Percentiles rank a stretch among this genome's conserved stretches.
Conservation (phyloP, 805 yeast species). For the Teunomyces panamensis region DNA sequence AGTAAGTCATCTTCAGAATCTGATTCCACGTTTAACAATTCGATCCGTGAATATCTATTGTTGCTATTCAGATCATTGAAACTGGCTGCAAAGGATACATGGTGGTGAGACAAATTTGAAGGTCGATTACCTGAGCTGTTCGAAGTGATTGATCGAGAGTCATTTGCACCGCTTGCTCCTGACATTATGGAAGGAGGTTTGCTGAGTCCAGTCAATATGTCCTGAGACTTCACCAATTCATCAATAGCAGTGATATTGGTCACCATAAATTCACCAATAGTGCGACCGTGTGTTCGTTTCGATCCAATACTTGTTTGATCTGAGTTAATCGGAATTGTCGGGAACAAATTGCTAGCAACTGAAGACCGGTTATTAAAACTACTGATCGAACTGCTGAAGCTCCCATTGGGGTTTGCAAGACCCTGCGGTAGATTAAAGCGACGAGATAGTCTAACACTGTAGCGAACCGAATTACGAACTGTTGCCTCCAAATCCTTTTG, state of each 20-base stretch:
- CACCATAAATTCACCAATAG: conserved; percentile 63
- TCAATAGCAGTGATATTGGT: conserved; percentile 57
- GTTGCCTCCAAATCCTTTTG: conserved; percentile 72
- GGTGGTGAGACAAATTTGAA: conserved; percentile 9
- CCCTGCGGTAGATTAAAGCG: conserved; percentile 24
- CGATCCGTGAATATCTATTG: conserved; percentile 44
- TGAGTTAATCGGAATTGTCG: neutral
- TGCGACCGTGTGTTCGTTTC: conserved; percentile 27
- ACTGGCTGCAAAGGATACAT: conserved; percentile 29
- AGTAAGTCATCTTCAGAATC: conserved; percentile 20
- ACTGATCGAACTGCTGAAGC: conserved; percentile 4
- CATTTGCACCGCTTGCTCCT: conserved; percentile 13
- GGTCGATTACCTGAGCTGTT: conserved; percentile 7
- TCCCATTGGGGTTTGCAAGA: neutral
- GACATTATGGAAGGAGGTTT: conserved; percentile 24
- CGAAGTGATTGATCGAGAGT: conserved; percentile 16
- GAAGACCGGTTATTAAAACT: conserved; percentile 5
- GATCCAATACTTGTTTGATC: neutral
- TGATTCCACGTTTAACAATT: conserved; percentile 41
- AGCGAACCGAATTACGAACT: conserved; percentile 76
- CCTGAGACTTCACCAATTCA: conserved; percentile 32
- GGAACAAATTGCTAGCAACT: neutral
- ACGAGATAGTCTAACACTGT: conserved; percentile 62
- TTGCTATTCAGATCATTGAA: conserved; percentile 18
- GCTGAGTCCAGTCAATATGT: conserved; percentile 25